phyloP scores from a whole-genome alignment of 441 rosid species.

The Aquilaria agallochum region DNA sequence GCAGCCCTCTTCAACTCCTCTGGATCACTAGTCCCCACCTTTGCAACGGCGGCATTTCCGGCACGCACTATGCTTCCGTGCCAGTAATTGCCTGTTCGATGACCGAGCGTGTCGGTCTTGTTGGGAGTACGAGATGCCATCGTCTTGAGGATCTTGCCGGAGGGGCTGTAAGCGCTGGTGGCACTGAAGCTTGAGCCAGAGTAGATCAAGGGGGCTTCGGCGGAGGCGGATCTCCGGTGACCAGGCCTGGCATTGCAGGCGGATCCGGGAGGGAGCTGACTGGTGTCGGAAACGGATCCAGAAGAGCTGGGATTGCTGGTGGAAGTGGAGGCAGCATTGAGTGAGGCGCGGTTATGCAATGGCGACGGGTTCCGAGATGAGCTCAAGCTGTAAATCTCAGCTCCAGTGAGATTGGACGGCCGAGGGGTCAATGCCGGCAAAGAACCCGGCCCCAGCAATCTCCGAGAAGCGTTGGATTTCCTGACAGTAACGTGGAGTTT shows the following conservation, averaged over 20 bases:
- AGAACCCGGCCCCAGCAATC: too few relatives aligned
- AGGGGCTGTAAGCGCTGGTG: conserved; percentile 38
- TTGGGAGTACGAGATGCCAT: conserved; percentile 29
- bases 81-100: conserved; percentile 59
- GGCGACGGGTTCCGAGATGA: conserved; percentile 22
- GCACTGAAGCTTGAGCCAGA: conserved; percentile 43
- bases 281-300: conserved; percentile 24
- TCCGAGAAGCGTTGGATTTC: too few relatives aligned
- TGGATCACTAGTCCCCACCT: conserved; percentile 22
- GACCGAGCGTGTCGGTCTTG: conserved; percentile 40
- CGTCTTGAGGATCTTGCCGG: conserved; percentile 61
- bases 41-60: conserved; percentile 15
- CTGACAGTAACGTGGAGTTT: too few relatives aligned
- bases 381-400: too few relatives aligned
- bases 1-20: conserved; percentile 57
- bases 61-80: conserved; percentile 58
- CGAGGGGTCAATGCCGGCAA: too few relatives aligned
- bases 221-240: conserved; percentile 65
- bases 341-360: conserved; percentile 23
- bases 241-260: conserved; percentile 37
- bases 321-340: conserved; percentile 23
- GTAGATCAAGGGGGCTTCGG: conserved; percentile 63
- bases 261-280: conserved; percentile 27
- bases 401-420: too few relatives aligned
- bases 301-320: conserved; percentile 47